Percentiles rank a stretch among this genome's conserved stretches.
Conservation (phyloP, 2,329 filamentous ascomycete genomes). For the Alternaria angustiovoidea region DNA sequence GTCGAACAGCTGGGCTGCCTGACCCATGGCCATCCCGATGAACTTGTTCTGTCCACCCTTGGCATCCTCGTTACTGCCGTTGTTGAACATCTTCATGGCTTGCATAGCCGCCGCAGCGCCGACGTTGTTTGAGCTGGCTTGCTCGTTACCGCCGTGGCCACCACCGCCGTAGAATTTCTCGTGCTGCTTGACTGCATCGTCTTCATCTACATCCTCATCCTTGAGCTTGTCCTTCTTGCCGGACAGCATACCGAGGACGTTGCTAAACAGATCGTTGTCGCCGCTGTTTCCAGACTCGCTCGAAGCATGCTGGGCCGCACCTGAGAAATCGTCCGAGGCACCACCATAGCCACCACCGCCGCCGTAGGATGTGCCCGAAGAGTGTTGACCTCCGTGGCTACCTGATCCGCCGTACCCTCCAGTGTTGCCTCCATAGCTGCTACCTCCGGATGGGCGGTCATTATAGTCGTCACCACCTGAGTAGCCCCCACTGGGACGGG, state of each 20-base stretch:
- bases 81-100: slow-evolving; percentile 79
- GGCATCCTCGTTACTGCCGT: slow-evolving; percentile 55
- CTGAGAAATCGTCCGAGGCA: slow-evolving; percentile 61
- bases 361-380: slow-evolving; percentile 55
- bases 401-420: slow-evolving; percentile 33
- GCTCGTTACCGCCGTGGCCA: slow-evolving; percentile 53
- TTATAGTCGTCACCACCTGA: slow-evolving; percentile 18
- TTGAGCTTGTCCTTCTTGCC: slow-evolving; percentile 61
- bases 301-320: slow-evolving; percentile 64
- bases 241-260: slow-evolving; percentile 63
- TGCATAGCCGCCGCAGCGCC: slow-evolving; percentile 78
- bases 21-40: slow-evolving; percentile 84
- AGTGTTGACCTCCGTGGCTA: slow-evolving; percentile 42
- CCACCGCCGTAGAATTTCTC: slow-evolving; percentile 73
- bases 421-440: slow-evolving; percentile 21
- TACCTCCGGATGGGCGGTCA: slow-evolving; percentile 31
- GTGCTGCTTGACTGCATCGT: slow-evolving; percentile 76
- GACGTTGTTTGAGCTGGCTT: slow-evolving; percentile 54
- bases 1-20: slow-evolving; percentile 81
- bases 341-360: slow-evolving; percentile 46
- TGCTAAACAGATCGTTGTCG: slow-evolving; percentile 63
- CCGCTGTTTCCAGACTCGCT: slow-evolving; percentile 62
- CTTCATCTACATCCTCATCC: slow-evolving; percentile 66
- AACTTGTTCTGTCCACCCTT: slow-evolving; percentile 75
- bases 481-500: not conserved